Base-by-base conservation (phyloP, 805 yeast species). In the Diddensiella transvaalensis region DNA sequence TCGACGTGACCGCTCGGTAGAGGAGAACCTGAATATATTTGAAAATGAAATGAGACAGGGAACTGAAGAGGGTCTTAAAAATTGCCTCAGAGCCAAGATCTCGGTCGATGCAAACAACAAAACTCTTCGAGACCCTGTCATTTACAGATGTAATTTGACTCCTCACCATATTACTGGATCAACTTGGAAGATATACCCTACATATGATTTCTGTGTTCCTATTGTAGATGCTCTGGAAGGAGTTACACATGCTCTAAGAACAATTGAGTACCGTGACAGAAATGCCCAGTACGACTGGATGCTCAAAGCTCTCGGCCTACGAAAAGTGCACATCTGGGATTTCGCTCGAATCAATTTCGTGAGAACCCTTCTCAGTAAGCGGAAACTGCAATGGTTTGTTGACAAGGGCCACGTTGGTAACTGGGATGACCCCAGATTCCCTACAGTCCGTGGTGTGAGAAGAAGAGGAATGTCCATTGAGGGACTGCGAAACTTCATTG, bases 401-500 rank as follows among this genome's bases (percentile, higher is more conserved):
- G 98, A 93, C 75, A 85, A 87, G 68, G 74, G 79, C 38, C 76
- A 84, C 60, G 99, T 93, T 50, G 62, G 78, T 21, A 89, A 88
- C 73, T 93, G 99, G 99, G 97, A 93, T 65, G 99, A 93, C 70
- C 99, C 99, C 60, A 80, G 99, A 70, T 93, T 93, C 88, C 99
- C 99, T 59, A 93, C 99, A 41, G 96, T 93, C 35, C 84, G 98
- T 71, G 99, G 99, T 75, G 96, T 91, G 46, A 87, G 97, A 76
- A 84, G 99, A 78, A 86, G 99, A 76, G 99, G 99, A 75, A 93
- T 93, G 99, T 82, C 96, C 35, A 95, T 93, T 55, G 97, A 93
- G 74, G 99, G 98, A 57, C 80, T 93, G 68, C 82, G 91, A 71
- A 86, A 87, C 77, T 93, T 93, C 62, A 86, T 93, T 58, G 76